Evolutionary conservation across 2,329 filamentous ascomycete genomes (phyloP), one percentile per base, ranked within the genome.

Genomic region (Aureobasidium sp.): DNA sequence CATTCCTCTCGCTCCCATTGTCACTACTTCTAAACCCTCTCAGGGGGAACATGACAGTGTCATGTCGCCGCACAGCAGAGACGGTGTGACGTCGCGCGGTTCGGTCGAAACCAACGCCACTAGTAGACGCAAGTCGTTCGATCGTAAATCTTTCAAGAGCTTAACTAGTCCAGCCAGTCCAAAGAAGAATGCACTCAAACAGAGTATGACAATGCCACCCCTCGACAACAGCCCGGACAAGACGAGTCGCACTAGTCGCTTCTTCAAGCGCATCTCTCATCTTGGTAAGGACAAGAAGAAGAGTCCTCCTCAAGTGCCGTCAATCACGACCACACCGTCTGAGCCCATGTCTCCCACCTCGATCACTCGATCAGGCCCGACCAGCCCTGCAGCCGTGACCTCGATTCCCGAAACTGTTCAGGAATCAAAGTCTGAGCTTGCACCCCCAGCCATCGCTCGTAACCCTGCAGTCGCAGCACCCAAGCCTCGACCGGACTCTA

Each of bases 231-330:
- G 25, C n/a, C 78, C 79, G 53, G 85, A 79, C 73, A 82, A 76
- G 70, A 78, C 76, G 49, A 82, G 76, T 66, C 80, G 80, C 68
- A 83, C 82, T 64, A 86, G 80, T 68, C 81, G 87, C 31, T 79
- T 89, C 67, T 81, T 89, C 70, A 84, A 85, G 68, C 81, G 86
- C 61, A 86, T 89, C 83, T 73, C 71, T 66, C 70, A 67, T 47
- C 57, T 74, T 53, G 68, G 70, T 29, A 66, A 65, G 5, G 78
- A 76, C 64, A 79, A 80, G 22, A 79, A 79, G 64, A 82, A 81
- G 68, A 80, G 75, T 69, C 74, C 78, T 61, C 73, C 72, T 47
- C 67, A 67, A 14, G 31, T 53, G 14, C 60, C 51, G 1, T 73
- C 57, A 67, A 67, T 44, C 20, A 44, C 47, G 15, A 64, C 42